phyloP scores from a whole-genome alignment of 176 grass and related monocot species.

The Cenchrus purpureus region DNA sequence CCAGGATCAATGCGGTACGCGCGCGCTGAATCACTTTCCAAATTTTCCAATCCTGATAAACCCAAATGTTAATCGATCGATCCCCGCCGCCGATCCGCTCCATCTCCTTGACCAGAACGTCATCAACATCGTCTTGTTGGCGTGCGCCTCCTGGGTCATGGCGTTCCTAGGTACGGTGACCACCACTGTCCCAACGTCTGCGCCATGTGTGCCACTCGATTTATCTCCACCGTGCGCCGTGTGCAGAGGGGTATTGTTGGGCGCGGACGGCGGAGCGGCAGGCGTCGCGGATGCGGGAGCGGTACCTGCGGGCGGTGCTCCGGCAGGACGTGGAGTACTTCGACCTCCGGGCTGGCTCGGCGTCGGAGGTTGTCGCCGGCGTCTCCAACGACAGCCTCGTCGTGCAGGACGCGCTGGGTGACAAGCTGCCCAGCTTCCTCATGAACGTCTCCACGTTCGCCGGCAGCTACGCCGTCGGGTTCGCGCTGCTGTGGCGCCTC shows the following conservation, averaged over 20 bases:
- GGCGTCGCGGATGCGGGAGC: constrained; percentile 79
- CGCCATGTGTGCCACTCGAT: too few relatives aligned
- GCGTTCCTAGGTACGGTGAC: constrained; percentile 68
- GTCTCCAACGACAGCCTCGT: too few relatives aligned
- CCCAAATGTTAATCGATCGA: too few relatives aligned
- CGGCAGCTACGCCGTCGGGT: too few relatives aligned
- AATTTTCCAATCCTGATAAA: not conserved
- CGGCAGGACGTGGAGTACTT: constrained; percentile 94
- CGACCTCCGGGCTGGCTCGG: constrained; percentile 66
- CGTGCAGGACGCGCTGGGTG: too few relatives aligned
- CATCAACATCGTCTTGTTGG: constrained; percentile 60
- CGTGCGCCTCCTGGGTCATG: constrained; percentile 60
- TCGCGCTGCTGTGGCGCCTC: too few relatives aligned
- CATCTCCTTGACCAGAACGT: constrained; percentile 51
- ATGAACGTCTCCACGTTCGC: too few relatives aligned
- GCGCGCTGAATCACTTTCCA: too few relatives aligned
- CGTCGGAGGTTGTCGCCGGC: not conserved
- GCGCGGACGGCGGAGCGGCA: constrained; percentile 86
- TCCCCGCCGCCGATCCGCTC: too few relatives aligned
- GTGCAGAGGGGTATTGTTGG: constrained; percentile 85
- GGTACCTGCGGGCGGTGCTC: constrained; percentile 82
- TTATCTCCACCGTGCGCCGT: too few relatives aligned
- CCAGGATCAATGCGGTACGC: constrained; percentile 60
- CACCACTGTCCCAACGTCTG: not conserved
- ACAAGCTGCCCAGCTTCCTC: too few relatives aligned